phyloP scores from a whole-genome alignment of 805 yeast species.

The Saccharomyces eubayanus region DNA sequence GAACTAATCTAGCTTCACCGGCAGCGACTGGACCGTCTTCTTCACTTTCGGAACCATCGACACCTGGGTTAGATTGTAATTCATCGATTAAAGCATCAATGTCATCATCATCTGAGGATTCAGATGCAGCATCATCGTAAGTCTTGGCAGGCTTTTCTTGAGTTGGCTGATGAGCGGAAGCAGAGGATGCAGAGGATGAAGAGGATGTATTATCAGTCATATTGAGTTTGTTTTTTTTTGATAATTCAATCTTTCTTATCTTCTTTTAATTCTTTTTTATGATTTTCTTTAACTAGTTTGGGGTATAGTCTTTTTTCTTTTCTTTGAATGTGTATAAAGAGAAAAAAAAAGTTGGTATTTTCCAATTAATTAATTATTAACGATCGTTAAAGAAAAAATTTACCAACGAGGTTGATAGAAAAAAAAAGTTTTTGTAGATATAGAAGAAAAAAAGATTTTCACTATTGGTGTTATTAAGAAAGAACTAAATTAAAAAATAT shows the following conservation, averaged over 20 bases:
- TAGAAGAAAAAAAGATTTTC: background rate
- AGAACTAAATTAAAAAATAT: background rate
- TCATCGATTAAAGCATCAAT: conserved; percentile 68
- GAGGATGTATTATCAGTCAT: background rate
- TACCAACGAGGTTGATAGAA: background rate
- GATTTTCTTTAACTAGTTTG: background rate
- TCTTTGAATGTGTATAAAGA: background rate
- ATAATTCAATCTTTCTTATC: background rate
- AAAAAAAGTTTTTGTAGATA: background rate
- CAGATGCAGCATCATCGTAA: background rate
- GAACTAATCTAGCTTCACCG: conserved; percentile 63
- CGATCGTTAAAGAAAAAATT: background rate
- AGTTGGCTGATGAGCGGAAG: conserved; percentile 4
- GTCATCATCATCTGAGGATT: conserved; percentile 46
- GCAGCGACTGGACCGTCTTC: conserved; percentile 38
- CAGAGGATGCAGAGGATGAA: background rate
- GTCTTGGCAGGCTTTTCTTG: conserved; percentile 7
- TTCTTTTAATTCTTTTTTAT: background rate
- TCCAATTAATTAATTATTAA: background rate
- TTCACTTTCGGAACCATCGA: conserved; percentile 42
- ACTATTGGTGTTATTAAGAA: background rate
- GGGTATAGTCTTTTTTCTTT: background rate
- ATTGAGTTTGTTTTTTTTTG: background rate
- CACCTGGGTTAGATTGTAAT: conserved; percentile 56
- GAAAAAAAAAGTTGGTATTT: background rate